Evolutionary conservation across 495 filamentous ascomycete genomes (phyloP).

Genomic region (Lophiostoma macrostomum): DNA sequence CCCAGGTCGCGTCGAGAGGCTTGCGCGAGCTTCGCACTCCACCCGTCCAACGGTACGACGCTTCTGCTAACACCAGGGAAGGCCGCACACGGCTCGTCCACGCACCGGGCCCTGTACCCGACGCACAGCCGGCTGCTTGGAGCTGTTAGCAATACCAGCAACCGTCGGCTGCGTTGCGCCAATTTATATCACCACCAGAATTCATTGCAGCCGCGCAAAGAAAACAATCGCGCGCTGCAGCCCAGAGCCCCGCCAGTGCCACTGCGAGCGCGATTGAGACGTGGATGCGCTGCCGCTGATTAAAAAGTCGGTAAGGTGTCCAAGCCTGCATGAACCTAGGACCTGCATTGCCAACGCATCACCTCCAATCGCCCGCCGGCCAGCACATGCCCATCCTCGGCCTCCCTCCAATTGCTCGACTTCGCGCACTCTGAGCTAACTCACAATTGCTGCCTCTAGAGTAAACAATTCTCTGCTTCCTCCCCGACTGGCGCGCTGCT

Average conservation of each 20-base stretch:
- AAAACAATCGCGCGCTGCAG: background rate
- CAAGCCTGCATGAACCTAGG: conserved; percentile 32
- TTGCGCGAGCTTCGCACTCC: background rate
- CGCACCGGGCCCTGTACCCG: background rate
- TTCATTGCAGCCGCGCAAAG: conserved; percentile 19
- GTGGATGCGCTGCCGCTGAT: conserved; percentile 34
- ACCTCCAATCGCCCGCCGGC: conserved; percentile 33
- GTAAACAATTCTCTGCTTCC: conserved; percentile 14
- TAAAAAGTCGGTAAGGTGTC: conserved; percentile 37
- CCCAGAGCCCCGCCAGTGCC: conserved; percentile 7
- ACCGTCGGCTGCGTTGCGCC: conserved; percentile 14
- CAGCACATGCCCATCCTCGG: conserved; percentile 32
- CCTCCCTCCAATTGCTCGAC: conserved; percentile 33
- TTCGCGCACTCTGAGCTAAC: conserved; percentile 28
- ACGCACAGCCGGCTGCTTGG: background rate
- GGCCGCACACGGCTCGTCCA: conserved; percentile 14
- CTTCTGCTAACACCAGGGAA: background rate
- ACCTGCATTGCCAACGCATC: conserved; percentile 40
- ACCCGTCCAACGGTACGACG: background rate
- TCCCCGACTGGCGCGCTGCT: conserved; percentile 20
- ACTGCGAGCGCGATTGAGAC: conserved; percentile 18
- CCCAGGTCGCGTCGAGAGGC: too few relatives aligned
- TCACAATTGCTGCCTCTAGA: conserved; percentile 21
- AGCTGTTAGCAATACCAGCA: background rate
- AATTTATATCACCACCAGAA: conserved; percentile 12